Percentiles rank a stretch among this genome's conserved stretches.
These are phyloP conservation scores for Linderniella brevidens DNA, from an alignment of 257 asterid genomes.

Conservation along the genomic window DNA sequence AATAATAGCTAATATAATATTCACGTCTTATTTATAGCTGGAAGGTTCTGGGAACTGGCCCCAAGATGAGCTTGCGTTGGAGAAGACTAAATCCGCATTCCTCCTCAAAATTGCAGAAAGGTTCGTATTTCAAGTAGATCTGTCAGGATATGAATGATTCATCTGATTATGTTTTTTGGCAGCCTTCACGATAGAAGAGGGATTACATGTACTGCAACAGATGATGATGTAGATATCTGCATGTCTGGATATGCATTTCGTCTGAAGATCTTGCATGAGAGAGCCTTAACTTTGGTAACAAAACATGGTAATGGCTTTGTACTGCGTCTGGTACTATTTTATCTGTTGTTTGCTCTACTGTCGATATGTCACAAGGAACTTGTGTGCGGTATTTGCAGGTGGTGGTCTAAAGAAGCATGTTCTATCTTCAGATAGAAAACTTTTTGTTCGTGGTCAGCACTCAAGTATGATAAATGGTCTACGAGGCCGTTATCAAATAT, in stretches of 20 bases:
- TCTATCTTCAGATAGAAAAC: constrained; percentile 47
- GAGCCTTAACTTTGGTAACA: constrained; percentile 59
- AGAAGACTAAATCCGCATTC: constrained; percentile 89
- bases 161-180: constrained; percentile 18
- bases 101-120: constrained; percentile 89
- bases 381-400: constrained; percentile 13
- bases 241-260: constrained; percentile 95
- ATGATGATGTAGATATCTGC: constrained; percentile 69
- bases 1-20: no score
- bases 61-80: constrained; percentile 79
- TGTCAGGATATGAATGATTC: constrained; percentile 6
- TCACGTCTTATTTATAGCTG: constrained; percentile 33
- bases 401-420: constrained; percentile 37
- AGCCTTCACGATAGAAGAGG: constrained; percentile 68
- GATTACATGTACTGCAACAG: constrained; percentile 60
- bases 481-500: constrained; percentile 73
- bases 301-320: constrained; percentile 26
- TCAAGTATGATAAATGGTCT: constrained; percentile 84
- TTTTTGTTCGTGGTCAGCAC: constrained; percentile 68
- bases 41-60: constrained; percentile 99
- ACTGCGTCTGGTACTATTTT: constrained; percentile 6
- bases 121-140: constrained; percentile 25
- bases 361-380: constrained; percentile 3
- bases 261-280: constrained; percentile 78
- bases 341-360: constrained; percentile 9